Conservation (phyloP, 2,329 filamentous ascomycete species). For the Dactylellina leptospora region DNA sequence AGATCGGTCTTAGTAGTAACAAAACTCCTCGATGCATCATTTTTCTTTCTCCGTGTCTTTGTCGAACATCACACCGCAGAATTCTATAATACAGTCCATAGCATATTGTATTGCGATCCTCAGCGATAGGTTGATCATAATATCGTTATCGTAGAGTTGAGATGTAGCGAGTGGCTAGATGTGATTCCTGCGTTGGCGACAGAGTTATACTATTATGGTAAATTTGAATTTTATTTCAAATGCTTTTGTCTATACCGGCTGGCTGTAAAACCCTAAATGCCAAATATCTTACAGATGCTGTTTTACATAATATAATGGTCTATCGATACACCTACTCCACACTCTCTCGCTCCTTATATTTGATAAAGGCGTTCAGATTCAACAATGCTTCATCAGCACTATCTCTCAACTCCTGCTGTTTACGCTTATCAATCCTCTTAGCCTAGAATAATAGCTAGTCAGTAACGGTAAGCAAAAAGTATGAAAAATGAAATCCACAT, state of each 20-base stretch:
- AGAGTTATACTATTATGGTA: too few relatives aligned
- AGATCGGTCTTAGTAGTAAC: constrained; percentile 27
- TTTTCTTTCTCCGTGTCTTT: background rate
- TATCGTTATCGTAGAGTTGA: too few relatives aligned
- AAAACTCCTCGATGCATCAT: background rate
- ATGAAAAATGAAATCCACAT: constrained; percentile 8
- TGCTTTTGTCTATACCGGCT: constrained; percentile 44
- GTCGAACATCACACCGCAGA: background rate
- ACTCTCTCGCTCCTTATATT: constrained; percentile 70
- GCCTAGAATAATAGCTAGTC: constrained; percentile 37
- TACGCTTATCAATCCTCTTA: constrained; percentile 71
- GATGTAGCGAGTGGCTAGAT: too few relatives aligned
- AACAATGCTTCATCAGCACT: constrained; percentile 70
- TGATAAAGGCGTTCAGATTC: constrained; percentile 71
- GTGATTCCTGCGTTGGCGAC: too few relatives aligned
- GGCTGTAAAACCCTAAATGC: background rate
- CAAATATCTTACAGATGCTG: constrained; percentile 14
- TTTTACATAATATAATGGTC: background rate
- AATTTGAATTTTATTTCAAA: too few relatives aligned
- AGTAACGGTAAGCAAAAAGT: background rate
- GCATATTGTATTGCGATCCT: too few relatives aligned
- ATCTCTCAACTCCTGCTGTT: constrained; percentile 67
- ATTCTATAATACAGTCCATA: too few relatives aligned
- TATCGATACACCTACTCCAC: background rate
- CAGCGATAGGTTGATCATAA: too few relatives aligned